Conservation (phyloP, 164 flowering plant species). For the Sextonia rubra region DNA sequence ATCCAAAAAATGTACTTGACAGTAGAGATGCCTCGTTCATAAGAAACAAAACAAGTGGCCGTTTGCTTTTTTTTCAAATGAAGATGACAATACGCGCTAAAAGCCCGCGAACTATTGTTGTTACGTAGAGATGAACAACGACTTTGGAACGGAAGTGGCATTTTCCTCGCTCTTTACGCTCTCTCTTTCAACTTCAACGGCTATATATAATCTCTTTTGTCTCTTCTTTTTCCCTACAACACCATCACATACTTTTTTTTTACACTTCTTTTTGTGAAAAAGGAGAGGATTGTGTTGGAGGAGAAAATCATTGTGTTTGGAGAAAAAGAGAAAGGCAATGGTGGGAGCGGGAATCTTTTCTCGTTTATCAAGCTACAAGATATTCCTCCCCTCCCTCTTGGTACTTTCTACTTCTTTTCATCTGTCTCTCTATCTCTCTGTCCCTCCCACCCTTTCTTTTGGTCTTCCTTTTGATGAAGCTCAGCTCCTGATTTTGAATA, state of each 20-base stretch:
- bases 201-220: not conserved
- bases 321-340: constrained; percentile 4
- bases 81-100: too few relatives aligned
- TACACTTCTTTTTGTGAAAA: not conserved
- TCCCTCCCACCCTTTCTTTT: not conserved
- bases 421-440: constrained; percentile 1
- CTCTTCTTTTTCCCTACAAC: not conserved
- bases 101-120: too few relatives aligned
- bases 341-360: constrained; percentile 32
- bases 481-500: not conserved
- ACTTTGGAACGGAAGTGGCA: not conserved
- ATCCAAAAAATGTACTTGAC: too few relatives aligned
- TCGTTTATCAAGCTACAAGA: constrained; percentile 22
- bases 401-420: constrained; percentile 20
- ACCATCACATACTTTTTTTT: too few relatives aligned
- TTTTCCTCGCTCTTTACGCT: constrained; percentile 1
- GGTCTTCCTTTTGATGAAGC: not conserved
- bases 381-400: constrained; percentile 19
- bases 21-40: too few relatives aligned
- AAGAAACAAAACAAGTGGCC: too few relatives aligned
- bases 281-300: not conserved
- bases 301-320: too few relatives aligned
- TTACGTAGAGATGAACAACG: too few relatives aligned
- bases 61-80: too few relatives aligned
- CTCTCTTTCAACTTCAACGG: not conserved